phyloP scores from a whole-genome alignment of 192 early-diverging fungal genomes.

The Chytriomyces confervae region DNA sequence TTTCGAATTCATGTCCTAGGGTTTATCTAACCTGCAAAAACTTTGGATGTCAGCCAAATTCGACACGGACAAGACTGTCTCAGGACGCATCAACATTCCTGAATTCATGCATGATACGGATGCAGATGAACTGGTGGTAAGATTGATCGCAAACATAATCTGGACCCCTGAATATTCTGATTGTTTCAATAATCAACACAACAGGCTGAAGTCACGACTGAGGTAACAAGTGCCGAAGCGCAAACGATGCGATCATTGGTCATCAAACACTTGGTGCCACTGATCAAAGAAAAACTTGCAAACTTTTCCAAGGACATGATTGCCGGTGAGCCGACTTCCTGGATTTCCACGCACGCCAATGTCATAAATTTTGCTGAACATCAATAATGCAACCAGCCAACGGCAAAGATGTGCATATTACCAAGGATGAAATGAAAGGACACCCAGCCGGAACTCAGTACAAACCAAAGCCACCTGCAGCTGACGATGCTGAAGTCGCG shows the following conservation, averaged over 20 bases:
- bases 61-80: constrained; percentile 60
- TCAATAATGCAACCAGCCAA: constrained; percentile 56
- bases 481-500: constrained; percentile 31
- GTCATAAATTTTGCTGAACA: no score
- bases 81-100: constrained; percentile 82
- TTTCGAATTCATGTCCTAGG: constrained; percentile 19
- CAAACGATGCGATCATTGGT: constrained; percentile 72
- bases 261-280: constrained; percentile 67
- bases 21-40: neutral
- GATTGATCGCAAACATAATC: constrained; percentile 17
- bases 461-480: constrained; percentile 57
- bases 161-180: neutral
- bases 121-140: constrained; percentile 77
- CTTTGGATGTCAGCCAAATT: constrained; percentile 34
- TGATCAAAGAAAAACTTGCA: constrained; percentile 64
- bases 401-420: constrained; percentile 82
- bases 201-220: constrained; percentile 73
- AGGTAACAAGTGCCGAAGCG: constrained; percentile 55
- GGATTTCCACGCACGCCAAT: neutral
- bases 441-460: constrained; percentile 55
- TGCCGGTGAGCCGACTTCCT: constrained; percentile 49
- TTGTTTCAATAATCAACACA: neutral
- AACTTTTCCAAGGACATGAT: constrained; percentile 76
- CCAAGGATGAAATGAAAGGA: constrained; percentile 63
- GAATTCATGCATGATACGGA: constrained; percentile 93